Percentiles rank a stretch among this genome's conserved stretches.
Conservation (phyloP, 2,329 filamentous ascomycete species). For the Nannizziopsis barbatae region DNA sequence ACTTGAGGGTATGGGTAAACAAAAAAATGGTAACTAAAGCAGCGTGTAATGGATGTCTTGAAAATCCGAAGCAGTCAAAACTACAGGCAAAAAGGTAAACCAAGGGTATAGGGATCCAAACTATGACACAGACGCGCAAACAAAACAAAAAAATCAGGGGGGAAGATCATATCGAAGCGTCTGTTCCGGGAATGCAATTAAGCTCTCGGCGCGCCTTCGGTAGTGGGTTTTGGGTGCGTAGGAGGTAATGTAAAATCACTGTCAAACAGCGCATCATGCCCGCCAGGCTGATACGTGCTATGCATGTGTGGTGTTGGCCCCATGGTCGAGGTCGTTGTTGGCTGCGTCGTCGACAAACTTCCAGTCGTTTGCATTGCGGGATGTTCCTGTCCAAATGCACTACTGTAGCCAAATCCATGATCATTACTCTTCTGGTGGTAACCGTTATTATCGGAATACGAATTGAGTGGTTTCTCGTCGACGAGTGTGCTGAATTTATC, state of each 20-base stretch:
- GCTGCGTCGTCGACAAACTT: background rate
- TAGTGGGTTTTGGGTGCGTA: background rate
- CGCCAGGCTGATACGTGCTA: slow-evolving; percentile 8
- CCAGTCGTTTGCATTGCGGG: background rate
- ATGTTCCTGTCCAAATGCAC: background rate
- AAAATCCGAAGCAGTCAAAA: too few relatives aligned
- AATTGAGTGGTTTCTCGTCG: background rate
- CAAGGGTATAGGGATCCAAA: too few relatives aligned
- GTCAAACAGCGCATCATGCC: slow-evolving; percentile 7
- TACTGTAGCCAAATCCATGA: background rate
- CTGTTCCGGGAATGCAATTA: background rate
- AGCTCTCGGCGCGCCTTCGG: background rate
- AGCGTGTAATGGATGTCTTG: too few relatives aligned
- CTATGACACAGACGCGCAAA: too few relatives aligned
- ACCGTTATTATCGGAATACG: background rate
- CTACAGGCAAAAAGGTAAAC: too few relatives aligned
- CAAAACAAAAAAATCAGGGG: too few relatives aligned
- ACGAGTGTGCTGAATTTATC: slow-evolving; percentile 21
- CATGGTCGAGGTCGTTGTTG: background rate
- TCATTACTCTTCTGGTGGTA: background rate
- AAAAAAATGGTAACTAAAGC: too few relatives aligned
- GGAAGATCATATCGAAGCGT: too few relatives aligned
- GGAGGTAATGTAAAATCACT: slow-evolving; percentile 4
- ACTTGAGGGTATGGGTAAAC: too few relatives aligned
- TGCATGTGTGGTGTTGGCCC: background rate